Evolutionary conservation across 768 basidiomycete genomes (phyloP), one percentile per base, ranked within the genome.

Genomic region (Boletus edulis): DNA sequence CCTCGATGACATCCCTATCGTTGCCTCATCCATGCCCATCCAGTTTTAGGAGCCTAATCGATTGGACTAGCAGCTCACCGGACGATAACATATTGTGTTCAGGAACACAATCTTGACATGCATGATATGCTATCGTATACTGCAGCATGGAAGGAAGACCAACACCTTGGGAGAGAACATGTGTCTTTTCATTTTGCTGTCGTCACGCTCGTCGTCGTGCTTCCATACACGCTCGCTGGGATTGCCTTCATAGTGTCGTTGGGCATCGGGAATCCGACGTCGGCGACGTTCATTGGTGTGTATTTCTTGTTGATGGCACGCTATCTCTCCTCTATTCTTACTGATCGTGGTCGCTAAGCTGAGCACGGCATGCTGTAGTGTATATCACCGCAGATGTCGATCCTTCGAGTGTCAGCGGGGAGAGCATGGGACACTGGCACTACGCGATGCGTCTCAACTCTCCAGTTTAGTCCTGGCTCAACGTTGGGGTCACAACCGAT

Each of bases 331-430:
- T 3, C 2, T 20, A 10, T 27, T 15, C 24, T 34, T 13, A 14
- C 17, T 12, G 17, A 15, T 10, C 14, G 14, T 3, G 27, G 27
- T 29, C 27, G 27, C 27, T 29, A 29, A 29, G 24, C 3, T 17
- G 8, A n/a, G 34, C 14, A 14, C 34, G 13, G 14, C 34, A 35
- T 14, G 11, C 34, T 14, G 8, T 42, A 69, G 67, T 67, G 61
- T 40, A 65, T 69, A 55, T 65, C 67, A 22, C 64, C 67, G 2
- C 67, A 66, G 38, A 46, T 64, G 39, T 42, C 64, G 46, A 66
- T 70, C 32, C 59, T 69, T n/a, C 57, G 63, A 34, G 66, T 67
- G 17, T 32, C 67, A 32, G 18, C 10, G 10, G 60, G 60, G 10
- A 57, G 46, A 13, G 58, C 58, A 24, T 56, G 56, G 60, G 24